These are phyloP conservation scores for Brasilioporus rufonigricans DNA, from an alignment of 768 basidiomycete species.

Conservation along the genomic window DNA sequence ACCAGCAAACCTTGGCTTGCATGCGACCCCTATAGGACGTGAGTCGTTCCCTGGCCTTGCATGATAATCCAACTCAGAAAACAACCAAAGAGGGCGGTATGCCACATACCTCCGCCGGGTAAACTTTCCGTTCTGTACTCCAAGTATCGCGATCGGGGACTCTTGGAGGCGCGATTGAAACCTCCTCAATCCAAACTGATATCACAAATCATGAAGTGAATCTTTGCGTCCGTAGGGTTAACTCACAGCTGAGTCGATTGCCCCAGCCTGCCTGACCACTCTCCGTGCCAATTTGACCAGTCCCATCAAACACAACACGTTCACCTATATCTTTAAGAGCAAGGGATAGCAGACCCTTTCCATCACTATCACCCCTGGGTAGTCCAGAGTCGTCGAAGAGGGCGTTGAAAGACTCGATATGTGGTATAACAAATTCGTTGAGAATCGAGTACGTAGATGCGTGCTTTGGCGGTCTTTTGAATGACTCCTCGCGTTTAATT, in stretches of 20 bases:
- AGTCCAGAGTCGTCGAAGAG: slow-evolving; percentile 92
- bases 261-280: slow-evolving; percentile 64
- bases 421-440: slow-evolving; percentile 91
- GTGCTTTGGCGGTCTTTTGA: slow-evolving; percentile 69
- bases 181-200: slow-evolving; percentile 90
- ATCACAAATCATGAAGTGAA: slow-evolving; percentile 4
- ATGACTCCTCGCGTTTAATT: slow-evolving; percentile 71
- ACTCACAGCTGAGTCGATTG: slow-evolving; percentile 82
- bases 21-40: slow-evolving; percentile 91
- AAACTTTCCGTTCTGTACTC: slow-evolving; percentile 73
- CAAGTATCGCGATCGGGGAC: slow-evolving; percentile 79
- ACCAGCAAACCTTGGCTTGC: slow-evolving; percentile 85
- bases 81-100: not conserved
- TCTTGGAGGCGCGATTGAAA: slow-evolving; percentile 81
- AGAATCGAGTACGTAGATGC: slow-evolving; percentile 75
- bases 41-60: slow-evolving; percentile 86
- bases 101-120: slow-evolving; percentile 76
- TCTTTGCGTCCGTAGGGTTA: slow-evolving; percentile 3
- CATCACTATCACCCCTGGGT: slow-evolving; percentile 69
- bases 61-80: slow-evolving; percentile 8
- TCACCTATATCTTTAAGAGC: slow-evolving; percentile 83
- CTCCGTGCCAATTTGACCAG: slow-evolving; percentile 49
- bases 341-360: slow-evolving; percentile 73
- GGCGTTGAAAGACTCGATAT: slow-evolving; percentile 95
- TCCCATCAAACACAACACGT: slow-evolving; percentile 91